phyloP scores from a whole-genome alignment of 257 asterid genomes.

The Craterostigma plantagineum region DNA sequence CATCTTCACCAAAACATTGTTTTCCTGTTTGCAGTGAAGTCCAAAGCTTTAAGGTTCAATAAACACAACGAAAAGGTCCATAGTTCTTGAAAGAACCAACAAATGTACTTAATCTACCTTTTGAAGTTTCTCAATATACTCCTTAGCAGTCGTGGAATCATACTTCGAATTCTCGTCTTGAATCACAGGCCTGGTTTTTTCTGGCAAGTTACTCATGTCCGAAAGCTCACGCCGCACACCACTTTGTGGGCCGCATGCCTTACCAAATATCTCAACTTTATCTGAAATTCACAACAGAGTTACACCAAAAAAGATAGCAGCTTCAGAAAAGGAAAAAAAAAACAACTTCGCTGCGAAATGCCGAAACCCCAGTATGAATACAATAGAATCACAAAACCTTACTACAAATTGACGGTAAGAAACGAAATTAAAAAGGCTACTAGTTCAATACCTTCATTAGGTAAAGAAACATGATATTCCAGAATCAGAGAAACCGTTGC shows the following conservation, averaged over 20 bases:
- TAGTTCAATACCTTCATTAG: not conserved
- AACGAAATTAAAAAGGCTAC: too few species aligned
- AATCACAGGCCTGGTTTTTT: constrained; percentile 12
- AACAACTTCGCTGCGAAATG: too few species aligned
- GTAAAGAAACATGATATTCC: constrained; percentile 11
- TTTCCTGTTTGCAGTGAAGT: constrained; percentile 26
- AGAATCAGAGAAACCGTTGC: constrained; percentile 14
- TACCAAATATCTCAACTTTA: constrained; percentile 10
- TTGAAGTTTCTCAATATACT: constrained; percentile 28
- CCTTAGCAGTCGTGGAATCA: constrained; percentile 14
- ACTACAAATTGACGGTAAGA: too few species aligned
- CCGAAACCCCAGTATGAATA: too few species aligned
- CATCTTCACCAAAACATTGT: constrained; percentile 31
- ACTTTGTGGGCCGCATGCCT: constrained; percentile 12
- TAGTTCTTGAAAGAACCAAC: constrained; percentile 1
- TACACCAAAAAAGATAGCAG: not conserved
- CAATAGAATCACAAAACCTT: too few species aligned
- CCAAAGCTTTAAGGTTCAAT: constrained; percentile 6
- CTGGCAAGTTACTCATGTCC: constrained; percentile 45
- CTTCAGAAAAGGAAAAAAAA: too few species aligned
- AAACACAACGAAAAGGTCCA: not conserved
- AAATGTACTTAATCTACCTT: constrained; percentile 17
- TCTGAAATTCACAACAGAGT: constrained; percentile 5
- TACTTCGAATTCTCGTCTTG: constrained; percentile 13
- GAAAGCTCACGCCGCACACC: constrained; percentile 28